phyloP scores from a whole-genome alignment of 1,284 basidiomycete species.

The Abortiporus biennis region DNA sequence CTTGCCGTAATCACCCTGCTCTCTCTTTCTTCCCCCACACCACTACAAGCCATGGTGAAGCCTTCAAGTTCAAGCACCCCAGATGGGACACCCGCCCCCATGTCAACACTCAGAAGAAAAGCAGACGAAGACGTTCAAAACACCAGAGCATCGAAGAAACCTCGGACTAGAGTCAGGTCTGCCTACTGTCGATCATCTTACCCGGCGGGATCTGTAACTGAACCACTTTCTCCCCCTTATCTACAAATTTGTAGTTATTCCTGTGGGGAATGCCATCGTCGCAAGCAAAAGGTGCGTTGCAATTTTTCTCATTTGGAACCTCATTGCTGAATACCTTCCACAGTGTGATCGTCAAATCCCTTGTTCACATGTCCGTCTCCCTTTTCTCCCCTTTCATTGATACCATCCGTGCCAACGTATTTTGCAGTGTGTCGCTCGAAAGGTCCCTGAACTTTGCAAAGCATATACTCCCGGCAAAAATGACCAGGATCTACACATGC shows the following conservation, averaged over 20 bases:
- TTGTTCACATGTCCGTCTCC: conserved; percentile 62
- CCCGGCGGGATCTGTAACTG: not conserved
- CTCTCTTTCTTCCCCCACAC: not conserved
- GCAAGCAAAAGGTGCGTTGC: conserved; percentile 68
- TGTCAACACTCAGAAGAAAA: conserved; percentile 41
- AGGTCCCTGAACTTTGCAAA: conserved; percentile 79
- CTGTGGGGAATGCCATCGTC: conserved; percentile 80
- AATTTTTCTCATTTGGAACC: conserved; percentile 9
- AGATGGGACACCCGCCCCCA: conserved; percentile 13
- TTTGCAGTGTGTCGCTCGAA: conserved; percentile 67
- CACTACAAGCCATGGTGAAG: conserved; percentile 20
- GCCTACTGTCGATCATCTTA: conserved; percentile 13
- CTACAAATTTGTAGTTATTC: conserved; percentile 71
- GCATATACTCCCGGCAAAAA: conserved; percentile 80
- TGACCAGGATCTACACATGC: conserved; percentile 71
- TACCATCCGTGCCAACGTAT: conserved; percentile 3
- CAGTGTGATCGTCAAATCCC: conserved; percentile 79
- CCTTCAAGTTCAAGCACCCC: conserved; percentile 12
- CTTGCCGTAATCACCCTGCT: not conserved
- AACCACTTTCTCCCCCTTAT: not conserved
- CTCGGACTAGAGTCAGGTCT: conserved; percentile 71
- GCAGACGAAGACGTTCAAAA: conserved; percentile 50
- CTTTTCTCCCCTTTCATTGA: conserved; percentile 9
- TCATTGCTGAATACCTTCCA: conserved; percentile 3
- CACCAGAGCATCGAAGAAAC: conserved; percentile 51